A percentile compares a stretch with the other conserved stretches of the same genome.
phyloP scores from a whole-genome alignment of 1,284 basidiomycete species.

The Cryptococcus amylolentus region DNA sequence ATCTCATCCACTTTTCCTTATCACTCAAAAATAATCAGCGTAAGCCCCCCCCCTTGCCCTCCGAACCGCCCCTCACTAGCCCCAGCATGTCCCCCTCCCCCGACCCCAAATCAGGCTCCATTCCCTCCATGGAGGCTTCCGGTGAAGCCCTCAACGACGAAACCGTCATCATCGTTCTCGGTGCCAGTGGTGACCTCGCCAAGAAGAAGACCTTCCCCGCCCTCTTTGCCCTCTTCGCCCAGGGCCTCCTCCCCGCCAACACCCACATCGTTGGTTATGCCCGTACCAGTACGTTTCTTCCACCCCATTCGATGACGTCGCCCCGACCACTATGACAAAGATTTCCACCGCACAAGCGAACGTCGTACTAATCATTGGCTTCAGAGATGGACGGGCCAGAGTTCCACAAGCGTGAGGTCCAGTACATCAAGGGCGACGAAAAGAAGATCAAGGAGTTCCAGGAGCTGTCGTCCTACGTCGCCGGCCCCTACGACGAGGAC shows the following conservation, averaged over 20 bases:
- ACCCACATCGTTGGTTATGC: conserved; percentile 91
- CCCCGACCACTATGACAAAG: background rate
- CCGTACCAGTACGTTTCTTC: conserved; percentile 60
- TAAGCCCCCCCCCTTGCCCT: background rate
- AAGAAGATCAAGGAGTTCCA: conserved; percentile 77
- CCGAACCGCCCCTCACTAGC: background rate
- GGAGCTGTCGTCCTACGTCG: conserved; percentile 69
- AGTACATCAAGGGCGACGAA: conserved; percentile 76
- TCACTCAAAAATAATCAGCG: background rate
- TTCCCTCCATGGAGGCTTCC: conserved; percentile 77
- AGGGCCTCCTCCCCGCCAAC: conserved; percentile 73
- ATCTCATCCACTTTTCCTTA: background rate
- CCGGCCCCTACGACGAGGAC: conserved; percentile 81
- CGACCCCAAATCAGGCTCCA: conserved; percentile 48
- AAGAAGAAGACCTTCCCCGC: conserved; percentile 99
- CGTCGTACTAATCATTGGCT: background rate
- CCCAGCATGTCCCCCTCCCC: conserved; percentile 9
- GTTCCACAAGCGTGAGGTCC: conserved; percentile 75
- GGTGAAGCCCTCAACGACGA: conserved; percentile 74
- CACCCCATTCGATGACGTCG: background rate
- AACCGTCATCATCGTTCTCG: conserved; percentile 86
- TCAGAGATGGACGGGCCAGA: conserved; percentile 77
- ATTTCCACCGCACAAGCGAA: background rate
- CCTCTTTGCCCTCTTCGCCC: conserved; percentile 79
- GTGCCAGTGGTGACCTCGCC: conserved; percentile 94